phyloP scores from a whole-genome alignment of 352 stramenopile species.

The Phytophthora rubi region DNA sequence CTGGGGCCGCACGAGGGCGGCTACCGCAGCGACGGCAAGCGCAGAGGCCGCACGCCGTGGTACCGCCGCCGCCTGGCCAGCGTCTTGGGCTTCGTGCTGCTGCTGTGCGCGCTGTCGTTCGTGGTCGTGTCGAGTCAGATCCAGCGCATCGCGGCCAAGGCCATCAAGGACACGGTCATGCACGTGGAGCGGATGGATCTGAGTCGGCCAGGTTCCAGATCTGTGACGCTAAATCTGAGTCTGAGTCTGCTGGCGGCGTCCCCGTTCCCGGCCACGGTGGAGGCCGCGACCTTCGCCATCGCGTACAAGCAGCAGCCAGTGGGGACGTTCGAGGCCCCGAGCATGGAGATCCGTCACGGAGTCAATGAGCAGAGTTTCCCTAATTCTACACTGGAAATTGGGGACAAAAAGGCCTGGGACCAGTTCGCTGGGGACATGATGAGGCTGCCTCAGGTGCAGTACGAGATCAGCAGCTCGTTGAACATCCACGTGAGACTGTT shows the following conservation, averaged over 20 bases:
- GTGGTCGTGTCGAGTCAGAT: slow-evolving; percentile 61
- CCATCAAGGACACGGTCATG: slow-evolving; percentile 70
- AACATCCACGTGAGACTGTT: slow-evolving; percentile 61
- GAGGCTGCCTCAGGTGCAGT: slow-evolving; percentile 46
- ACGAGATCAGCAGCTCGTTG: slow-evolving; percentile 58
- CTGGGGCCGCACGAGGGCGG: slow-evolving; percentile 30
- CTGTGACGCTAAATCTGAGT: slow-evolving; percentile 57
- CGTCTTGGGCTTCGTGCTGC: slow-evolving; percentile 23
- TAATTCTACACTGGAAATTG: slow-evolving; percentile 60
- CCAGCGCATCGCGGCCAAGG: slow-evolving; percentile 53
- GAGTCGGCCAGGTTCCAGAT: slow-evolving; percentile 38
- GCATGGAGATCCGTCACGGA: slow-evolving; percentile 61
- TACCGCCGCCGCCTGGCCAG: slow-evolving; percentile 29
- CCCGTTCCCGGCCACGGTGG: slow-evolving; percentile 56
- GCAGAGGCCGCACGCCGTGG: slow-evolving; percentile 18
- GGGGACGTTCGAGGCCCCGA: slow-evolving; percentile 51
- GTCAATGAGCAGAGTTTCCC: slow-evolving; percentile 54
- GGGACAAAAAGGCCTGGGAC: slow-evolving; percentile 65
- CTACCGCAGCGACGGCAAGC: too few relatives aligned
- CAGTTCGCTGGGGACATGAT: slow-evolving; percentile 78
- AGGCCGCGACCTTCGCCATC: slow-evolving; percentile 58
- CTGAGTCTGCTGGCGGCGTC: slow-evolving; percentile 59
- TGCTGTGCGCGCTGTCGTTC: slow-evolving; percentile 45
- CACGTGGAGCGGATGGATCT: slow-evolving; percentile 66
- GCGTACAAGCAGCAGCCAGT: slow-evolving; percentile 46